phyloP scores from a whole-genome alignment of 768 basidiomycete species.

The Lyophyllum atratum region DNA sequence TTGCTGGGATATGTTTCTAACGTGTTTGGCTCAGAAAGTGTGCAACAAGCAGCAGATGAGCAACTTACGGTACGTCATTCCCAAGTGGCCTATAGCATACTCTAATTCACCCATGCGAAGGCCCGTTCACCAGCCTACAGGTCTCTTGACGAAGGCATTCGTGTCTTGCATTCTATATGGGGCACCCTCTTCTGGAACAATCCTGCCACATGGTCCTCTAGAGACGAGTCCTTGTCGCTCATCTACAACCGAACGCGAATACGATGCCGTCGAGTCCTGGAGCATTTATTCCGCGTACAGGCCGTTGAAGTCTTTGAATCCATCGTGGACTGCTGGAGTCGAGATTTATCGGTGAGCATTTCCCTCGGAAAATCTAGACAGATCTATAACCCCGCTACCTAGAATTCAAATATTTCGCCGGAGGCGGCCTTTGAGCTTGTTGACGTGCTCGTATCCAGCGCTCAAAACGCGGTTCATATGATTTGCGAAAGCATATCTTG shows the following conservation, averaged over 20 bases:
- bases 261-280: slow-evolving; percentile 78
- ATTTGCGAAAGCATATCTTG: slow-evolving; percentile 79
- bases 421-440: slow-evolving; percentile 77
- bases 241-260: slow-evolving; percentile 67
- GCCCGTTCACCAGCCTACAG: slow-evolving; percentile 74
- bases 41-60: slow-evolving; percentile 48
- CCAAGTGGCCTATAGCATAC: background rate
- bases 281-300: slow-evolving; percentile 82
- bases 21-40: slow-evolving; percentile 81
- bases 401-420: slow-evolving; percentile 40
- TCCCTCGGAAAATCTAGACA: background rate
- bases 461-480: slow-evolving; percentile 87
- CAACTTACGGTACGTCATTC: slow-evolving; percentile 52
- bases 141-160: slow-evolving; percentile 78
- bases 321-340: slow-evolving; percentile 81
- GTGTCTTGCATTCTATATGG: slow-evolving; percentile 81
- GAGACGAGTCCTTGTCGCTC: slow-evolving; percentile 67
- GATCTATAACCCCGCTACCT: slow-evolving; percentile 11
- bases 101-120: slow-evolving; percentile 35
- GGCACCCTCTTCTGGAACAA: slow-evolving; percentile 53
- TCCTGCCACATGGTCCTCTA: slow-evolving; percentile 47
- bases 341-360: slow-evolving; percentile 49
- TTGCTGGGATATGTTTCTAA: slow-evolving; percentile 89
- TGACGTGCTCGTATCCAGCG: slow-evolving; percentile 80
- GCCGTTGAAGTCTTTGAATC: slow-evolving; percentile 84